Percentiles rank a stretch among this genome's conserved stretches.
phyloP scores from a whole-genome alignment of 495 filamentous ascomycete species.

The Corynascus novoguineensis region DNA sequence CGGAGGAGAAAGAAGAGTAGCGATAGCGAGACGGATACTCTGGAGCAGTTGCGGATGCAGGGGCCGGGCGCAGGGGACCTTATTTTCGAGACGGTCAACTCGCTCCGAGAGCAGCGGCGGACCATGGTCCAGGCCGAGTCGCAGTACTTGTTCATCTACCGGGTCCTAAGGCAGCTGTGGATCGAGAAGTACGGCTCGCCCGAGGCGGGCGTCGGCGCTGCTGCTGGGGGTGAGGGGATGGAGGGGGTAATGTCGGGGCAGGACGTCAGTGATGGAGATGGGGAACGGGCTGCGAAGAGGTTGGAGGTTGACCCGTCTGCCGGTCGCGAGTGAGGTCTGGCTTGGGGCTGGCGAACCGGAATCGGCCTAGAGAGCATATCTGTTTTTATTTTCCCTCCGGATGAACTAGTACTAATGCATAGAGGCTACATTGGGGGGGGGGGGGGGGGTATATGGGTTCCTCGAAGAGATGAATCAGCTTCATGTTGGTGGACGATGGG shows the following conservation, averaged over 20 bases:
- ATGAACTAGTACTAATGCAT: not conserved
- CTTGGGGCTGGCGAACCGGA: not conserved
- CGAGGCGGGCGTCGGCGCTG: conserved; percentile 22
- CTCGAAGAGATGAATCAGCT: not conserved
- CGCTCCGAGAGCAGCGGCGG: conserved; percentile 81
- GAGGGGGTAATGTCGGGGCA: conserved; percentile 31
- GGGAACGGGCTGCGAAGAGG: conserved; percentile 44
- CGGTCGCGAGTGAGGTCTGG: conserved; percentile 4
- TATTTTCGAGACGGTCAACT: conserved; percentile 68
- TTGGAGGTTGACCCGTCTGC: conserved; percentile 40
- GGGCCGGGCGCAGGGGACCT: conserved; percentile 28
- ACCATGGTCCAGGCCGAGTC: conserved; percentile 91
- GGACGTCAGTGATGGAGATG: conserved; percentile 21
- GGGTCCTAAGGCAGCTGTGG: conserved; percentile 71
- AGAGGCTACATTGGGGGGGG: not conserved
- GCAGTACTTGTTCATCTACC: conserved; percentile 87
- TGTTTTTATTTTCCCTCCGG: not conserved
- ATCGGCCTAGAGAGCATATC: not conserved
- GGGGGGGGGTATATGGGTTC: too few relatives aligned
- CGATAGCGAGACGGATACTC: not conserved
- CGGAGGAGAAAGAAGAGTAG: not conserved
- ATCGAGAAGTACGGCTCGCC: conserved; percentile 53
- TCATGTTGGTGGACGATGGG: not conserved
- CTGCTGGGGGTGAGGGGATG: conserved; percentile 42
- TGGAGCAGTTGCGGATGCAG: conserved; percentile 6